These are phyloP conservation scores for Whalleya microplaca DNA, from an alignment of 2,329 filamentous ascomycete species.

Conservation along the genomic window DNA sequence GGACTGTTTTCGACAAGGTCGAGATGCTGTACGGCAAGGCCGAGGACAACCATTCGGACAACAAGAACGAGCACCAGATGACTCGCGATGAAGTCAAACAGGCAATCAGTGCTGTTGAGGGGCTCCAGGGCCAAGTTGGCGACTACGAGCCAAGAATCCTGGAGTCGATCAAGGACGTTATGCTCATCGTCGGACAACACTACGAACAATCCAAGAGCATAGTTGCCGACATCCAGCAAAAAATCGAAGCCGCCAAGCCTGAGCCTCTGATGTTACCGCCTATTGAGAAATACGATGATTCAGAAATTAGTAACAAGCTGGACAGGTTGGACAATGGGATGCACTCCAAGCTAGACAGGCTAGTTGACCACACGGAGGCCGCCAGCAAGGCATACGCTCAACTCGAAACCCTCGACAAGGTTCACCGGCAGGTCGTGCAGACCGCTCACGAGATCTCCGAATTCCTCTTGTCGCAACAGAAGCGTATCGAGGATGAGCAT, in stretches of 20 bases:
- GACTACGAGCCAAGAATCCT: conserved; percentile 90
- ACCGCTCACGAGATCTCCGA: conserved; percentile 83
- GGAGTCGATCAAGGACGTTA: conserved; percentile 82
- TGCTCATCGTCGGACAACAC: conserved; percentile 80
- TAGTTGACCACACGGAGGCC: conserved; percentile 67
- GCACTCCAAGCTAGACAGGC: conserved; percentile 46
- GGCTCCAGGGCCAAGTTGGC: conserved; percentile 75
- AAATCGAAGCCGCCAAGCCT: conserved; percentile 64
- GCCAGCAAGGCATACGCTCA: conserved; percentile 73
- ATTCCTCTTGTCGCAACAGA: conserved; percentile 78
- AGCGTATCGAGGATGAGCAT: conserved; percentile 74
- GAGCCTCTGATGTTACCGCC: conserved; percentile 56
- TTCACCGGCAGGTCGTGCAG: conserved; percentile 83
- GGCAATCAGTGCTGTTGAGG: conserved; percentile 72
- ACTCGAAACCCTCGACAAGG: conserved; percentile 82
- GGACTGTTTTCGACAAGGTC: conserved; percentile 81
- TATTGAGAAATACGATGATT: conserved; percentile 59
- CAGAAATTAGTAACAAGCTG: conserved; percentile 35
- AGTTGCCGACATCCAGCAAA: conserved; percentile 57
- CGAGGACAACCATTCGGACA: conserved; percentile 74
- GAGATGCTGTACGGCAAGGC: conserved; percentile 77
- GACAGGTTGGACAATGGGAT: conserved; percentile 33
- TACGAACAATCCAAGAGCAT: conserved; percentile 83
- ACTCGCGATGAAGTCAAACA: conserved; percentile 82
- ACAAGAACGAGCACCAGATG: conserved; percentile 78